A percentile compares a stretch with the other conserved stretches of the same genome.
These are phyloP conservation scores for Lipomyces orientalis DNA, from an alignment of 805 yeast genomes.

Conservation along the genomic window DNA sequence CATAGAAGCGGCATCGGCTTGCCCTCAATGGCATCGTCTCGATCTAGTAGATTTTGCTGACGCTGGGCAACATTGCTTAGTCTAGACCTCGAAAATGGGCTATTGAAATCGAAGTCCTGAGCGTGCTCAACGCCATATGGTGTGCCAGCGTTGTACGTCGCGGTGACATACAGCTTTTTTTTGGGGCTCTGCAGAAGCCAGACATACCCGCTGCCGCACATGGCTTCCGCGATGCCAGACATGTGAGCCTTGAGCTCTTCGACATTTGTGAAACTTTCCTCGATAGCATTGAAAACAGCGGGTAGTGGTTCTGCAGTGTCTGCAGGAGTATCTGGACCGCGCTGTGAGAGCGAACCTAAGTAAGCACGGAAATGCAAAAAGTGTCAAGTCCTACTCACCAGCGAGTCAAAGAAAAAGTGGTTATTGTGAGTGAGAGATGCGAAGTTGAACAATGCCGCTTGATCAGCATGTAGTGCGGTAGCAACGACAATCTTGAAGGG, in stretches of 20 bases:
- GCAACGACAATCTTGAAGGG: constrained; percentile 47
- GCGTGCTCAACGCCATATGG: constrained; percentile 67
- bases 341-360: not conserved
- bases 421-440: constrained; percentile 94
- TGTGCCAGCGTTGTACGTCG: constrained; percentile 89
- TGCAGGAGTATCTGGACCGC: not conserved
- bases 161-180: constrained; percentile 64
- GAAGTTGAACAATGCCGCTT: constrained; percentile 75
- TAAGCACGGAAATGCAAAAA: not conserved
- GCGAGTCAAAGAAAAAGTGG: constrained; percentile 69
- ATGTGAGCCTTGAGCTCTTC: constrained; percentile 76
- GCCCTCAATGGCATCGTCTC: constrained; percentile 53
- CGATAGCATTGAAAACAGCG: constrained; percentile 51
- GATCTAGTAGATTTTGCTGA: constrained; percentile 34
- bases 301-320: constrained; percentile 10
- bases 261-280: constrained; percentile 72
- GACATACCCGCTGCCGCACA: constrained; percentile 88
- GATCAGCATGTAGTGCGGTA: constrained; percentile 68
- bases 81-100: constrained; percentile 55
- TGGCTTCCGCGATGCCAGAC: constrained; percentile 67
- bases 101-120: constrained; percentile 77
- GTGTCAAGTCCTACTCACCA: constrained; percentile 12
- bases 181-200: constrained; percentile 75
- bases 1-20: constrained; percentile 66
- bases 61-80: constrained; percentile 3